Base-by-base conservation (phyloP, 306 rosid species). In the Cicer yamashitae region DNA sequence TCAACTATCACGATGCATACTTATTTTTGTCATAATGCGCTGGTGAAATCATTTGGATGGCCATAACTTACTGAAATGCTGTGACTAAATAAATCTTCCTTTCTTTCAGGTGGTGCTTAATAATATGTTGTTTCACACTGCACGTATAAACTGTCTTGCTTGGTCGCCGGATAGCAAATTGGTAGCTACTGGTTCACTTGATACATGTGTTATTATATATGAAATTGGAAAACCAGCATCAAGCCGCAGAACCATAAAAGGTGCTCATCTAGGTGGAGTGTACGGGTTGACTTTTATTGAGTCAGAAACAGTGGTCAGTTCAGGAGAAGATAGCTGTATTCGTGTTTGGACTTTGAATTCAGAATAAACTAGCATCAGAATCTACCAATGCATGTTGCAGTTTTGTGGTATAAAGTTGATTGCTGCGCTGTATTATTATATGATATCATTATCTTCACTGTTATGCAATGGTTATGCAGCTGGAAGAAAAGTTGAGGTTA, bases 121-220 rank as follows among this genome's bases (percentile, higher is more conserved):
- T 78, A 89, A 96, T 82, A 92, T 94, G 99, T 58, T 92, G 83
- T 92, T 88, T 82, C 87, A 96, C 76, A 88, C 96, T 67, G 97
- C 99, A 52, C 91, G 99, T 37, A 83, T 96, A 78, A 92, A 96
- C 84, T 92, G 98, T 74, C 87, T 96, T 50, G 91, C 93, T 71
- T 96, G 99, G 99, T 96, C 98, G 75, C 97, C 97, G 40, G 92
- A 89, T 86, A 92, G 81, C 86, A 92, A 76, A 79, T 82, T 83
- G 82, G 84, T 96, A 74, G 98, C 97, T n/a, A 90, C 98, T 4
- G 99, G 98, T 50, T 96, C 99, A 51, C 91, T 92, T 8, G 98
- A 92, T 79, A 92, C 96, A 6, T 88, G 98, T 72, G 87, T 90
- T 75, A 90, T 96, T 66, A 71, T 92, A 62, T 96, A 92, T 61